Conservation (phyloP, 2,329 filamentous ascomycete species). For the Metarhizium robertsii region DNA sequence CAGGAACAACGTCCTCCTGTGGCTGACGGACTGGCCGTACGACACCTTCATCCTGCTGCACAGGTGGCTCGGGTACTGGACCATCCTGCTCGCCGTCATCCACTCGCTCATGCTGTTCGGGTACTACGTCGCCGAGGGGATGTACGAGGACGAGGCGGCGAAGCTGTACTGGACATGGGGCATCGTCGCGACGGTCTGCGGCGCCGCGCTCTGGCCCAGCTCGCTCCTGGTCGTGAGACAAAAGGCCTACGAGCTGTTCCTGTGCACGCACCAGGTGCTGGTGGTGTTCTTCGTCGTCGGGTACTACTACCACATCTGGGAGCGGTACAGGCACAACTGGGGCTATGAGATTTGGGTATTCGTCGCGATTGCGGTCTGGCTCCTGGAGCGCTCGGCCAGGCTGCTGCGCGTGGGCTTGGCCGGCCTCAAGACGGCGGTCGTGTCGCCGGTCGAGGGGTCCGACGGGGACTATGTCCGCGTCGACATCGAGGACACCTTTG, state of each 20-base stretch:
- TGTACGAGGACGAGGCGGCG: constrained; percentile 15
- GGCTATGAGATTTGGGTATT: constrained; percentile 29
- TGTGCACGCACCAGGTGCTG: constrained; percentile 21
- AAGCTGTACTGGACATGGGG: constrained; percentile 25
- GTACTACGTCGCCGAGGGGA: constrained; percentile 15
- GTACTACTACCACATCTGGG: constrained; percentile 27
- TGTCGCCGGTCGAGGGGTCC: constrained; percentile 14
- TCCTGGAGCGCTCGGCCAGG: constrained; percentile 18
- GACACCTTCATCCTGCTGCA: constrained; percentile 27
- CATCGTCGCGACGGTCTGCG: constrained; percentile 20
- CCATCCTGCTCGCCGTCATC: constrained; percentile 69
- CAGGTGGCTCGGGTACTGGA: constrained; percentile 46
- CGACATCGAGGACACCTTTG: constrained; percentile 15
- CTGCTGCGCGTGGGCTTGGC: constrained; percentile 14
- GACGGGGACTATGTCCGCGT: constrained; percentile 20
- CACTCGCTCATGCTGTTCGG: constrained; percentile 23
- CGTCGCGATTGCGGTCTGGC: constrained; percentile 22
- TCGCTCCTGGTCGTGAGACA: constrained; percentile 19
- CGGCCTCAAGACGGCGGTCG: constrained; percentile 13
- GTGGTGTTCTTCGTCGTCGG: constrained; percentile 22
- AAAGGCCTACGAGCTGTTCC: constrained; percentile 24
- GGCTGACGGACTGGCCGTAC: constrained; percentile 26
- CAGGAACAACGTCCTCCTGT: constrained; percentile 26
- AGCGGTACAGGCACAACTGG: constrained; percentile 23
- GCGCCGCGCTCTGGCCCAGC: constrained; percentile 15